Evolutionary conservation across 768 basidiomycete species (phyloP), one percentile per base, ranked within the genome.

Genomic region (Lyophyllum decastes): DNA sequence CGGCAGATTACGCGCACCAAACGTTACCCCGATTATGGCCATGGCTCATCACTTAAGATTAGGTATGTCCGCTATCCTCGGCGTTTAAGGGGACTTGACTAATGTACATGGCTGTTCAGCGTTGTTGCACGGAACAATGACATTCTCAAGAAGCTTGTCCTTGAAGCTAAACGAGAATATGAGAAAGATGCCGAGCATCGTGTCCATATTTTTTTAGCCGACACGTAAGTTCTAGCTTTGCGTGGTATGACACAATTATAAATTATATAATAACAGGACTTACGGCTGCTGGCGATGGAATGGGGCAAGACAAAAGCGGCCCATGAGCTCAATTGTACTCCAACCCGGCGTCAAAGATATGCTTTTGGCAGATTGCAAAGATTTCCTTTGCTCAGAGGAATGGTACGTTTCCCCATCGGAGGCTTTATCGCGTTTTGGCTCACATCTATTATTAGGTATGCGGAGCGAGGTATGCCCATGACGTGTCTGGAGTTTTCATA

Each of bases 131-230:
- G 92, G 48, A 94, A 83, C 70, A 94, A 94, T 66, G 89, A 90
- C 69, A 89, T 94, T 59, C 78, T 94, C 66, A 94, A 94, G 80
- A 86, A 85, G 67, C 82, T 95, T 19, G 91, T 95, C 22, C 71
- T 94, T 30, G 91, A 93, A 72, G 92, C 92, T 25, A 94, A 93
- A 76, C 85, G 85, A 51, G 89, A 91, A 60, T 94, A 94, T 64
- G 91, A 94, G 73, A 93, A 92, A 73, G 93, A 95, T 70, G 90
- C 92, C 57, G 89, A 92, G 63, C 91, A 94, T 67, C 88, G 91
- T 57, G 91, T 95, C 49, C 90, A 94, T 64, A 93, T 94, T 58
- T 94, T 88, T 72, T 79, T 94, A 75, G 91, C 90, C 33, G 93
- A 94, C 76, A 88, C 88, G 90, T 92, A 82, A 82, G 88, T 38